A percentile compares a stretch with the other conserved stretches of the same genome.
Conservation (phyloP, 2,329 filamentous ascomycete genomes). For the Ophiostoma tasmaniense region DNA sequence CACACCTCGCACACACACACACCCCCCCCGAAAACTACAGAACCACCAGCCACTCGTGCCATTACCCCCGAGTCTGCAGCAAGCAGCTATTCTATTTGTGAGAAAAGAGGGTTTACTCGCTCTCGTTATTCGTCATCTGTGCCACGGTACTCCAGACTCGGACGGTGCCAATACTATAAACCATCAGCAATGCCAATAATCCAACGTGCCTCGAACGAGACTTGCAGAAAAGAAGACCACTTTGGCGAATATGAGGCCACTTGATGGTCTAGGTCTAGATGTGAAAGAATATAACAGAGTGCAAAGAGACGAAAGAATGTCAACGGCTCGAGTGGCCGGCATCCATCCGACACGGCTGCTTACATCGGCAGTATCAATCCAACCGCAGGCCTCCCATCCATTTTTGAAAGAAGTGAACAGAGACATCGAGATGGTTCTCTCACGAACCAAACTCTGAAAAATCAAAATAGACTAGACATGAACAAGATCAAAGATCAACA, state of each 20-base stretch:
- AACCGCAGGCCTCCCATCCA: neutral
- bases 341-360: neutral
- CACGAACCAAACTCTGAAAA: neutral
- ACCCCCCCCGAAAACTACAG: neutral
- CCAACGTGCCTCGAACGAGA: neutral
- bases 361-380: neutral
- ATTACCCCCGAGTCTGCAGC: neutral
- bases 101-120: no score
- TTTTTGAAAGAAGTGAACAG: neutral
- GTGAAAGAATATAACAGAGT: neutral
- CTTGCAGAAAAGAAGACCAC: neutral
- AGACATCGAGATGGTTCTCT: neutral
- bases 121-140: neutral
- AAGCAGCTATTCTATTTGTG: no score
- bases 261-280: neutral
- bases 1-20: neutral
- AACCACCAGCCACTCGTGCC: neutral
- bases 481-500: neutral
- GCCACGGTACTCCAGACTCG: neutral
- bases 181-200: no score
- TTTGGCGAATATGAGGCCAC: neutral
- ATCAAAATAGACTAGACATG: neutral
- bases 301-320: neutral
- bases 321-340: neutral
- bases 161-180: neutral